Evolutionary conservation across 2,329 filamentous ascomycete genomes (phyloP), one percentile per base, ranked within the genome.

Genomic region (Diaporthe ampelina): DNA sequence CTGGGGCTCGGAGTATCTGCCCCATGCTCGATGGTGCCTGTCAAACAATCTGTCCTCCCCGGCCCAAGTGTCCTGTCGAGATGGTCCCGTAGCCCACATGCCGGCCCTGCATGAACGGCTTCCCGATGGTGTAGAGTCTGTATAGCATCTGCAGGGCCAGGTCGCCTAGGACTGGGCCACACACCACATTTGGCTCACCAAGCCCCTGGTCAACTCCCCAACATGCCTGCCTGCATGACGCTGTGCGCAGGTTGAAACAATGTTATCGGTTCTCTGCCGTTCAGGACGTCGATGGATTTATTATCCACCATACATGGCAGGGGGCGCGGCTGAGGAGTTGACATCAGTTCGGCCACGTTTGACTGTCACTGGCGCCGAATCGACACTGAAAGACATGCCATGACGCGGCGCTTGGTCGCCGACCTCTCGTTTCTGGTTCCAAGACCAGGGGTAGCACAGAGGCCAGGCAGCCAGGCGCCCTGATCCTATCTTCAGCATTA

Each of bases 181-280:
- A 50, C 61, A 32, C 43, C 17, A 40, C 35, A 37, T 40, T 61
- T 26, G 26, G 10, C 59, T 21, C 40, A 29, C 59, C 43, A 45
- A 45, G 24, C 24, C 10, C 59, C 59, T 29, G 59, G 40, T 35
- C 43, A 19, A n/a, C 26, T 7, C 35, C 45, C 29, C 45, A 67
- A 52, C 29, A 67, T 32, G 48, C 40, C 54, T 48, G 26, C 54
- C 68, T 52, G 68, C 68, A 70, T 59, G 54, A 50, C 17, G 68
- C 68, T 59, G 57, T 59, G 29, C 48, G 68, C 68, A 59, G 68
- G 56, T 70, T 70, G 68, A 70, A 59, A 59, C 54, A 70, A 32
- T 32, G 26, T 50, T 37, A 58, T 58, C 67, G 50, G 54, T 50
- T 45, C 32, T 40, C 40, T 54, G 50, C 67, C n/a, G 50, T 43